A percentile compares a stretch with the other conserved stretches of the same genome.
Conservation (phyloP, 345 rosid species). For the Citropsis articulata region DNA sequence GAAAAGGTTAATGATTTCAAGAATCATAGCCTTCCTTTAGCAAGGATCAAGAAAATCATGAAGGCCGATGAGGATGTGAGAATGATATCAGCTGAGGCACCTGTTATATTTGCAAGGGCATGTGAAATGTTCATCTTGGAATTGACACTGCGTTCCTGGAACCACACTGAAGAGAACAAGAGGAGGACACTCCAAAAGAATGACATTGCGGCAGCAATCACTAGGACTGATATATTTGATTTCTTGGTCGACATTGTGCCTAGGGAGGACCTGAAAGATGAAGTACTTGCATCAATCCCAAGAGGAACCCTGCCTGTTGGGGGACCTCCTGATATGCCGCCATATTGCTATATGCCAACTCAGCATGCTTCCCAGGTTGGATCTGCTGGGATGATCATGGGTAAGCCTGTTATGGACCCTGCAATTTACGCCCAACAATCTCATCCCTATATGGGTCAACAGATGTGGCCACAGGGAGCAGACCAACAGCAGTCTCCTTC, state of each 20-base stretch:
- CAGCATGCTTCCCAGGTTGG: conserved; percentile 64
- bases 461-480: conserved; percentile 67
- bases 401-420: conserved; percentile 72
- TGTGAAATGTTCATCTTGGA: conserved; percentile 98
- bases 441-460: conserved; percentile 69
- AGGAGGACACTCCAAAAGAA: conserved; percentile 94
- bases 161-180: conserved; percentile 95
- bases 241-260: conserved; percentile 94
- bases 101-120: conserved; percentile 91
- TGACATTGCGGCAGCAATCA: conserved; percentile 92
- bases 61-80: conserved; percentile 97
- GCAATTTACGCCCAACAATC: conserved; percentile 53
- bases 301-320: conserved; percentile 54
- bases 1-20: conserved; percentile 82
- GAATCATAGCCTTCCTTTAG: conserved; percentile 92
- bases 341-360: conserved; percentile 72
- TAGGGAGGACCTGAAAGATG: conserved; percentile 87
- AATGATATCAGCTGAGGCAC: conserved; percentile 99
- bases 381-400: conserved; percentile 81
- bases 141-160: conserved; percentile 90
- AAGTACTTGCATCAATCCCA: conserved; percentile 63
- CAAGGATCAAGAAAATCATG: conserved; percentile 99
- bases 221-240: conserved; percentile 92
- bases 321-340: conserved; percentile 63
- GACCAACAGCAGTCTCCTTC: conserved; percentile 79